phyloP scores from a whole-genome alignment of 495 filamentous ascomycete species.

The Hypoxylon lienhwacheense region DNA sequence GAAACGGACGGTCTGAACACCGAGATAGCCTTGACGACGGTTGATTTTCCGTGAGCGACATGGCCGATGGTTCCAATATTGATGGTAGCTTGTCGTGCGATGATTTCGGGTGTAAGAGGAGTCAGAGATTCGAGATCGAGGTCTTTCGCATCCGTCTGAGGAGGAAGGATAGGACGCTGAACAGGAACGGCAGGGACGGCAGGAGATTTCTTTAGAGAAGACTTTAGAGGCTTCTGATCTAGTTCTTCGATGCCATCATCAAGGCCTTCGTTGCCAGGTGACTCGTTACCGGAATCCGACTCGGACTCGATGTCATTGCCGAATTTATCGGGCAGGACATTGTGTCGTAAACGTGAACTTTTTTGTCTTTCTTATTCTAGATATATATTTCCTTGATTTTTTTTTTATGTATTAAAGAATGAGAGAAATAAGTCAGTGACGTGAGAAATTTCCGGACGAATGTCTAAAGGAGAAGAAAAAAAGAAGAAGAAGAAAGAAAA shows the following conservation, averaged over 20 bases:
- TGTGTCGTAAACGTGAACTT: conserved; percentile 2
- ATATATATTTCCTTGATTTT: neutral
- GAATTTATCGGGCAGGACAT: conserved; percentile 37
- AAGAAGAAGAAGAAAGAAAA: no score
- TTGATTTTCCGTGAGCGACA: conserved; percentile 97
- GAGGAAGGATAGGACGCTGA: conserved; percentile 64
- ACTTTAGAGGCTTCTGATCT: conserved; percentile 49
- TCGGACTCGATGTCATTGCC: conserved; percentile 36
- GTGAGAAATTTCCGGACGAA: no score
- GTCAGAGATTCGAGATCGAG: conserved; percentile 76
- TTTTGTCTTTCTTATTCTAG: neutral
- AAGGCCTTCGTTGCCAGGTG: conserved; percentile 40
- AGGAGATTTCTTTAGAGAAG: conserved; percentile 51
- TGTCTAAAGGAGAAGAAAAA: no score
- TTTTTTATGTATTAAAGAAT: neutral
- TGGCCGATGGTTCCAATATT: conserved; percentile 99
- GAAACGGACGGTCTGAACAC: conserved; percentile 97
- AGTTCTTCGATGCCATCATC: conserved; percentile 44
- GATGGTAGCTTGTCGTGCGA: conserved; percentile 94
- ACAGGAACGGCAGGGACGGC: conserved; percentile 44
- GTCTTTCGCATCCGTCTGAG: conserved; percentile 85
- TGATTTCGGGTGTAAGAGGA: conserved; percentile 93
- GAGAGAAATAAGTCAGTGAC: no score
- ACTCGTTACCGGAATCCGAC: conserved; percentile 47
- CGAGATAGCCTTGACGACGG: conserved; percentile 99